Base-by-base conservation (phyloP, 441 rosid species). In the Isatis lusitanica region DNA sequence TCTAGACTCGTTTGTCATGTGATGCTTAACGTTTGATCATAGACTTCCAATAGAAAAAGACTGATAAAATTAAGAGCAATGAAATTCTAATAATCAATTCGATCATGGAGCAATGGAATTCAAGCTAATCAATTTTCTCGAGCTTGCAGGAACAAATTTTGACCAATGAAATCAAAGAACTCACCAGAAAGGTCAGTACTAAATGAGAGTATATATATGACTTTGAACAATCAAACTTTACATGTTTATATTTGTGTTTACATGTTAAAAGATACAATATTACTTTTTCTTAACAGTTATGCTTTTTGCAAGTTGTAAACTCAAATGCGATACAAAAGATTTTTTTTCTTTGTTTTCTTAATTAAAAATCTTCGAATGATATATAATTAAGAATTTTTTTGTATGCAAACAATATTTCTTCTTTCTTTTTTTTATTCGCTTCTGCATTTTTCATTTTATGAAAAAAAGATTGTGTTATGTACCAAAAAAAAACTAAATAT, bases 161-260 rank as follows among this genome's bases (percentile, higher is more conserved):
- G 82, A 82, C 84, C 67, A 88, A 87, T 61, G 90, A 94, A 83
- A 88, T 92, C 81, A 82, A 84, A 77, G 94, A 90, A 56, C 82
- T 90, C 31, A 87, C 76, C 67, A 78, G 74, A 76, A 84, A 87
- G 96, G 99, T 94, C 21, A 63, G 38, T 63, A 71, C 30, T 42
- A 42, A 33, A 55, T 51, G 26, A 42, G 21, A 52, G 63, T n/a
- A n/a, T n/a, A n/a, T n/a, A n/a, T n/a, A n/a, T n/a, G n/a, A 62
- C 9, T 63, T 2, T 31, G 3, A 51, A 63, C 11, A 44, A 21
- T 31, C 17, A 52, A 63, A 78, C 38, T 42, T 15, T 43, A 15
- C 51, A 51, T 24, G n/a, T 10, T 50, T 50, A 10, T 50, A 13
- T 51, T 24, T 52, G 57, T 52, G 35, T 52, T 52, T 26, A 51